Conservation (phyloP, 176 grass and related monocot species). For the Eremochloa ophiuroides region DNA sequence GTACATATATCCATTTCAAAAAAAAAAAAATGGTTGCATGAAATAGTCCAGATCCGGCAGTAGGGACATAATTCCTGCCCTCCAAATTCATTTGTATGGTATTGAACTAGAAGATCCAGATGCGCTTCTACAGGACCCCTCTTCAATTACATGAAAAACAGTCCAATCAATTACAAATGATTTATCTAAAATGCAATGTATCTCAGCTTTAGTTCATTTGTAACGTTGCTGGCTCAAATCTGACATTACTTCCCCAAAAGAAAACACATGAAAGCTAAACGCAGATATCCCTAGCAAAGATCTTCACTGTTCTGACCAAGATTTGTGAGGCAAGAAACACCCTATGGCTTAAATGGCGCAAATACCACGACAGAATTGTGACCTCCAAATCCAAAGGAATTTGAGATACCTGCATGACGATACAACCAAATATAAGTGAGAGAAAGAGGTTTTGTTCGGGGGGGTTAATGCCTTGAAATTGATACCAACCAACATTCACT, state of each 20-base stretch:
- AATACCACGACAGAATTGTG: constrained; percentile 97
- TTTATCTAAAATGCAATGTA: constrained; percentile 18
- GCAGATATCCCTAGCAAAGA: constrained; percentile 8
- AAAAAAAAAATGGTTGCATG: not conserved
- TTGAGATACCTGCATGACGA: constrained; percentile 69
- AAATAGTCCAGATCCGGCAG: not conserved
- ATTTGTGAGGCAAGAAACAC: constrained; percentile 22
- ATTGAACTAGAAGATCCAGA: constrained; percentile 3
- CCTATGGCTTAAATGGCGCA: constrained; percentile 90
- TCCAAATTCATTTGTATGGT: constrained; percentile 30
- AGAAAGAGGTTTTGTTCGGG: not conserved
- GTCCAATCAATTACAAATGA: constrained; percentile 36
- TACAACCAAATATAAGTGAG: constrained; percentile 11
- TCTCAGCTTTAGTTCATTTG: constrained; percentile 26
- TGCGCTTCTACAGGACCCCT: constrained; percentile 27
- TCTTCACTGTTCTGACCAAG: constrained; percentile 10
- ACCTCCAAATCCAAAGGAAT: constrained; percentile 96
- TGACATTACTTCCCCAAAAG: constrained; percentile 10
- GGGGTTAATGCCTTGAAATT: not conserved
- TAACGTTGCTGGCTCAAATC: constrained; percentile 5
- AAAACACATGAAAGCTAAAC: constrained; percentile 12
- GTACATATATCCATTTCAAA: not conserved
- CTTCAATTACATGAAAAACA: constrained; percentile 22
- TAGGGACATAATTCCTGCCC: constrained; percentile 12
- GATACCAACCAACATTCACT: constrained; percentile 89